phyloP scores from a whole-genome alignment of 768 basidiomycete genomes.

The Chlorophyllum brunneum region DNA sequence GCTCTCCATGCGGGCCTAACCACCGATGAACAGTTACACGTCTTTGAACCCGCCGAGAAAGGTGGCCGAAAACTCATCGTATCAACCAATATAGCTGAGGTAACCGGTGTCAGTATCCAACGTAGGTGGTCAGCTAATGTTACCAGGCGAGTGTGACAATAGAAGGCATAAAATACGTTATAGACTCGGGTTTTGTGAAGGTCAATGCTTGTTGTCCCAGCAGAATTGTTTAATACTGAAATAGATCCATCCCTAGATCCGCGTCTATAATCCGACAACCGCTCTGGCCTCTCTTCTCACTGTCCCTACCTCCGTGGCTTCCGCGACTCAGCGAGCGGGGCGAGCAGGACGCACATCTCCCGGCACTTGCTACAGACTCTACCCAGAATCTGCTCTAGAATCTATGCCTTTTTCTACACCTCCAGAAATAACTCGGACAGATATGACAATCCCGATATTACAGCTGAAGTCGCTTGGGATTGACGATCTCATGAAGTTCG shows the following conservation, averaged over 20 bases:
- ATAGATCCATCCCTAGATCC: slow-evolving; percentile 51
- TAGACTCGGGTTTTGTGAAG: slow-evolving; percentile 96
- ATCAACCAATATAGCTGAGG: slow-evolving; percentile 95
- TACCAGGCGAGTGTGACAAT: slow-evolving; percentile 91
- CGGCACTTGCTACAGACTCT: slow-evolving; percentile 91
- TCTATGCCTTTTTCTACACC: slow-evolving; percentile 66
- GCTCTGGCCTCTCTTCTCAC: slow-evolving; percentile 80
- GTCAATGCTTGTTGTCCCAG: slow-evolving; percentile 32
- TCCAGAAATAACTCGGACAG: slow-evolving; percentile 88
- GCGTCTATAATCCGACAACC: slow-evolving; percentile 85
- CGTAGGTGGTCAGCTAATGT: not conserved
- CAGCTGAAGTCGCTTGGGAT: slow-evolving; percentile 95
- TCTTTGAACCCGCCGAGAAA: slow-evolving; percentile 75
- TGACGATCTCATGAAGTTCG: slow-evolving; percentile 93
- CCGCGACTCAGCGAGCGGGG: slow-evolving; percentile 90
- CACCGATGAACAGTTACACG: slow-evolving; percentile 80
- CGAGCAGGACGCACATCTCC: slow-evolving; percentile 92
- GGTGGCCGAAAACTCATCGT: slow-evolving; percentile 87
- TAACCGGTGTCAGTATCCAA: slow-evolving; percentile 19
- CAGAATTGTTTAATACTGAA: not conserved
- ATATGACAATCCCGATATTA: slow-evolving; percentile 87
- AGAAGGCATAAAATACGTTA: slow-evolving; percentile 89
- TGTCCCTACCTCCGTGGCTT: slow-evolving; percentile 82
- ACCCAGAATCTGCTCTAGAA: slow-evolving; percentile 59
- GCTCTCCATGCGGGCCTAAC: slow-evolving; percentile 89